Conservation (phyloP, 2,329 filamentous ascomycete species). For the Colletotrichum salicis region DNA sequence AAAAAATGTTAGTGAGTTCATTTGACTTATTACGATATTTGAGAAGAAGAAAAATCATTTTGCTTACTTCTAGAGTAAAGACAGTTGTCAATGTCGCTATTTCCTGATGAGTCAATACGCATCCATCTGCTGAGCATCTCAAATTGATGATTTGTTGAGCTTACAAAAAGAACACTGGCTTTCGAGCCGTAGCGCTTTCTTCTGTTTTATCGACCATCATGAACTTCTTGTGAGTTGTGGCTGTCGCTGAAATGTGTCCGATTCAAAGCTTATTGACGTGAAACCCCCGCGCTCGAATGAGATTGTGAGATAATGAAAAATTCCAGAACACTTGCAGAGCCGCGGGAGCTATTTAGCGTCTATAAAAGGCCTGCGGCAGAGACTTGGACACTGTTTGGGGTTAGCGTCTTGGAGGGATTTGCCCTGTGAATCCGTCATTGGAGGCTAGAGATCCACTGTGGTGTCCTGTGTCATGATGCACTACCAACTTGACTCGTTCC, state of each 20-base stretch:
- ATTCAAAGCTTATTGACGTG: background rate
- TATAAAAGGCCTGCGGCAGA: background rate
- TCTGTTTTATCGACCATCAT: background rate
- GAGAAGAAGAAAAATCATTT: conserved; percentile 42
- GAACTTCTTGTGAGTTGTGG: background rate
- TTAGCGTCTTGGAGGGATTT: background rate
- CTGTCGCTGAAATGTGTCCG: background rate
- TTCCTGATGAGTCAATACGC: conserved; percentile 23
- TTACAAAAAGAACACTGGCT: conserved; percentile 57
- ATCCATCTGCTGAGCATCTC: background rate
- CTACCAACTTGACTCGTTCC: background rate
- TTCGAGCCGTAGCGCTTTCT: conserved; percentile 44
- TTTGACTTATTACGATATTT: rapidly evolving
- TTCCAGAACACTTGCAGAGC: background rate
- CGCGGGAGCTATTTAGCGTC: background rate
- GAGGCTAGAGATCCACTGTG: background rate
- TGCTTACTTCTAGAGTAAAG: conserved; percentile 83
- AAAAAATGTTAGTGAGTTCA: background rate
- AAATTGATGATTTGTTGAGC: conserved; percentile 13
- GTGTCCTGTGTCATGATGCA: background rate
- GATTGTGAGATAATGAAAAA: background rate
- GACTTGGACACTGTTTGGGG: background rate
- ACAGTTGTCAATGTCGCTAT: conserved; percentile 99
- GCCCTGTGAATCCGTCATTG: conserved; percentile 5
- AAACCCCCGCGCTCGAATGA: background rate